phyloP scores from a whole-genome alignment of 2,329 filamentous ascomycete genomes.

The Paecilomyces fulvus region DNA sequence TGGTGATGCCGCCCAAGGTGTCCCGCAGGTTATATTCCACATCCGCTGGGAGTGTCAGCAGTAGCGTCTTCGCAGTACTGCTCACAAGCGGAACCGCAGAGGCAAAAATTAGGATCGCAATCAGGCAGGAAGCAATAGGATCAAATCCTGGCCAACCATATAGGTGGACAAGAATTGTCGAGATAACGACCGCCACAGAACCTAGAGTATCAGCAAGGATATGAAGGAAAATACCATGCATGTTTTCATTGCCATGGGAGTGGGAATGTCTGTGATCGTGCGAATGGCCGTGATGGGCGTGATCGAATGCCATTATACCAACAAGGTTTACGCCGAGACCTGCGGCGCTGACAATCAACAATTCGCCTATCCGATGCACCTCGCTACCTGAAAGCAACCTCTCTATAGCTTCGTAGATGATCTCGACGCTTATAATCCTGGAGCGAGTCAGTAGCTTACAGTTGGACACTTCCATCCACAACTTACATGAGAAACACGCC shows the following conservation, averaged over 20 bases:
- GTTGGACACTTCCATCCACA: not conserved
- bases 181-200: constrained; percentile 87
- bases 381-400: constrained; percentile 74
- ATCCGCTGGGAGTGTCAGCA: constrained; percentile 76
- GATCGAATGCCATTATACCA: constrained; percentile 55
- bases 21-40: constrained; percentile 84
- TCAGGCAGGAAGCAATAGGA: constrained; percentile 85
- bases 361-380: constrained; percentile 73
- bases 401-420: constrained; percentile 89
- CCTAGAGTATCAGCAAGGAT: constrained; percentile 91
- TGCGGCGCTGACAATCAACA: constrained; percentile 78
- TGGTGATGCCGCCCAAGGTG: constrained; percentile 71
- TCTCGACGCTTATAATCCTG: constrained; percentile 88
- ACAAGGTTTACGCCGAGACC: constrained; percentile 86
- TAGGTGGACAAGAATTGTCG: constrained; percentile 77
- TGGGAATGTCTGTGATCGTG: constrained; percentile 34
- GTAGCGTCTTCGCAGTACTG: constrained; percentile 70
- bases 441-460: constrained; percentile 8
- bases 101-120: constrained; percentile 86
- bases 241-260: constrained; percentile 82
- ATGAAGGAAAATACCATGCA: constrained; percentile 95
- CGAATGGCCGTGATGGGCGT: constrained; percentile 30
- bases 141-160: constrained; percentile 92
- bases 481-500: constrained; percentile 83
- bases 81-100: constrained; percentile 82